A percentile compares a stretch with the other conserved stretches of the same genome.
Evolutionary conservation across 345 rosid species (phyloP).

Genomic region (Trapa incisa): DNA sequence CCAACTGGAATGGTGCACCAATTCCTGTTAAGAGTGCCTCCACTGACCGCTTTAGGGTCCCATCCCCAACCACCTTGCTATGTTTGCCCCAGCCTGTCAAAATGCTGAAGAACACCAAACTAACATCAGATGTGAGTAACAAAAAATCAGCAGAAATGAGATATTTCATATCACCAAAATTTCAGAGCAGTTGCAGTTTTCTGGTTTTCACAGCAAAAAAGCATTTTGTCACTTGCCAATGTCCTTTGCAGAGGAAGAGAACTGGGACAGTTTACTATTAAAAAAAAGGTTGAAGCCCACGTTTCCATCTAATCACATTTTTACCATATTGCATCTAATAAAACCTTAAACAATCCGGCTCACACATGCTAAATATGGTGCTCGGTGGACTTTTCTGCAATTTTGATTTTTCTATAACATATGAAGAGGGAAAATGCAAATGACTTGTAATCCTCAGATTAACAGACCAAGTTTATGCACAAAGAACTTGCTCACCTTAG

Average conservation of each 20-base stretch:
- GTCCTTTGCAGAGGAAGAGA: background rate
- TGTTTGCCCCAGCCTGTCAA: conserved; percentile 99
- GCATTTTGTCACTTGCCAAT: background rate
- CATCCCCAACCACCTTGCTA: conserved; percentile 85
- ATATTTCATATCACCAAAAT: background rate
- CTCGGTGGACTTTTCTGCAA: background rate
- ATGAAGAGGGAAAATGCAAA: background rate
- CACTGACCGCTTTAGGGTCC: conserved; percentile 54
- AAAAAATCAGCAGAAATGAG: background rate
- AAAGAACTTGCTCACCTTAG: conserved; percentile 37
- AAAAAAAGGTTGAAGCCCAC: background rate
- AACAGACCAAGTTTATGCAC: background rate
- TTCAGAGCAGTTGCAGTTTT: background rate
- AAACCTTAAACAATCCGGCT: background rate
- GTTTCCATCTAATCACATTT: background rate
- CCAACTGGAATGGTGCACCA: conserved; percentile 65
- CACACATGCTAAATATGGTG: background rate
- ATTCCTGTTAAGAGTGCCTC: conserved; percentile 60
- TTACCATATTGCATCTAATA: background rate
- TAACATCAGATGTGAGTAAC: background rate
- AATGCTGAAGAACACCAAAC: conserved; percentile 34
- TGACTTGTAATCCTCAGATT: background rate
- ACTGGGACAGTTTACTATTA: background rate
- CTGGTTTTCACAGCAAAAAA: background rate
- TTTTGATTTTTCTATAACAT: background rate